These are phyloP conservation scores for Fusarium tanahbumbuense DNA, from an alignment of 2,329 filamentous ascomycete genomes.

Conservation along the genomic window DNA sequence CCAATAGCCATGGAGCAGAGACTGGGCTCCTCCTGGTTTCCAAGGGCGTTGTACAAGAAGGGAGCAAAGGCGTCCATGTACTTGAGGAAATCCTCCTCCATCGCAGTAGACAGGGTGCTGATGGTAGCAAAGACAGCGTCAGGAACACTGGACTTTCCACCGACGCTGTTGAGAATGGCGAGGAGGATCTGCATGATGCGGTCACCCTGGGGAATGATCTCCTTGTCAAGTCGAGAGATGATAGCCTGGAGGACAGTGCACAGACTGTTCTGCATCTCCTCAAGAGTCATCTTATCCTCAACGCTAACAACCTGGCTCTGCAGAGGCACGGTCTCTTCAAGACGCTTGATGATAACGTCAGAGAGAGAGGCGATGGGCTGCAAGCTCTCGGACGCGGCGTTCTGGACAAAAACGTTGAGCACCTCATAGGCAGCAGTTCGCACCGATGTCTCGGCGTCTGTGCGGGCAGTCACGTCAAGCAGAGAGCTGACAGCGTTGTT, in stretches of 20 bases:
- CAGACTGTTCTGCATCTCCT: conserved; percentile 98
- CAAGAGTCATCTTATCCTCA: conserved; percentile 93
- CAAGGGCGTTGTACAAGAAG: conserved; percentile 92
- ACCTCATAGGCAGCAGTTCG: conserved; percentile 98
- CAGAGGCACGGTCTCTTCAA: conserved; percentile 90
- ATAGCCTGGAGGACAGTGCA: conserved; percentile 92
- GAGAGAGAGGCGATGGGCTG: conserved; percentile 83
- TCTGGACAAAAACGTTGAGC: conserved; percentile 92
- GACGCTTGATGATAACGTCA: conserved; percentile 87
- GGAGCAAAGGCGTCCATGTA: conserved; percentile 97
- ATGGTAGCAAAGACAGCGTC: conserved; percentile 94
- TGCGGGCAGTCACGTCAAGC: conserved; percentile 84
- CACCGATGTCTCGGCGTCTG: conserved; percentile 86
- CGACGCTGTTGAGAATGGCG: conserved; percentile 80
- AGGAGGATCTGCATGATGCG: conserved; percentile 92
- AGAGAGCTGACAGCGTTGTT: conserved; percentile 89
- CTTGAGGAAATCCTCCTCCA: conserved; percentile 93
- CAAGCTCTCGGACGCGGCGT: conserved; percentile 88
- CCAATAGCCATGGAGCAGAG: conserved; percentile 98
- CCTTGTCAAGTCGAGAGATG: conserved; percentile 88
- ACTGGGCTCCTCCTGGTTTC: conserved; percentile 93
- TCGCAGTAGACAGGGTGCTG: conserved; percentile 88
- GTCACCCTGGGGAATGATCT: conserved; percentile 90
- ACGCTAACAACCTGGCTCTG: conserved; percentile 95
- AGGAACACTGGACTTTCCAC: conserved; percentile 90